Evolutionary conservation across 2,329 filamentous ascomycete genomes (phyloP), one percentile per base, ranked within the genome.

Genomic region (Furcasterigmium furcatum): DNA sequence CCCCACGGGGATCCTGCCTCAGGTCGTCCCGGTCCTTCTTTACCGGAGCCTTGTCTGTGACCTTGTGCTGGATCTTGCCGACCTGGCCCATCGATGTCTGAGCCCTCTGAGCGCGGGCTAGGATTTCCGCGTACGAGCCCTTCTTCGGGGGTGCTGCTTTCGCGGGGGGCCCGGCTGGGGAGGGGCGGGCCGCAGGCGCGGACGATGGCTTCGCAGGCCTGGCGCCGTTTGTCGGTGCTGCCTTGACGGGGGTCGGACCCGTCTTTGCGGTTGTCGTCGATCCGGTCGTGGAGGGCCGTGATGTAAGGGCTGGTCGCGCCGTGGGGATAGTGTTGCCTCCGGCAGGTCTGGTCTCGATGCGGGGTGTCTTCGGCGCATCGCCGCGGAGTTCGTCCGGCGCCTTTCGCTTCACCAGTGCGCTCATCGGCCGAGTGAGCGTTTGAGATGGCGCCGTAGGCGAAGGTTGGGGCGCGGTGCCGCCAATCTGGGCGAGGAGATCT

Each of bases 21-120:
- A 64, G 52, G 19, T 67, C 64, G 48, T 72, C 67, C 22, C 78
- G 74, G 49, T 82, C 74, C 48, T 72, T 75, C 61, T 74, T 85
- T 49, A 67, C 72, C 7, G 76, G 67, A n/a, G 76, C 65, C 57
- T 82, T 85, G 54, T 87, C 85, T 2, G 83, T 77, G 18, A 84
- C 75, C 60, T 89, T 89, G 63, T 90, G 85, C 59, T 88, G 86
- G 53, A 90, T 88, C 55, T 81, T 82, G 45, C 85, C 85, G 20
- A 85, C 74, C 54, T 77, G 77, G n/a, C 72, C 77, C 69, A 80
- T 77, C 34, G 68, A 71, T 32, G 70, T 72, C 56, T 87, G 80
- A 12, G 80, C 84, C 49, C 80, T 80, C 57, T 87, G 82, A 25
- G 82, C 88, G 53, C 85, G 77, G 45, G 84, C 84, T 66, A 91